These are phyloP conservation scores for Penicillium tannophilum DNA, from an alignment of 495 filamentous ascomycete species.

Conservation along the genomic window DNA sequence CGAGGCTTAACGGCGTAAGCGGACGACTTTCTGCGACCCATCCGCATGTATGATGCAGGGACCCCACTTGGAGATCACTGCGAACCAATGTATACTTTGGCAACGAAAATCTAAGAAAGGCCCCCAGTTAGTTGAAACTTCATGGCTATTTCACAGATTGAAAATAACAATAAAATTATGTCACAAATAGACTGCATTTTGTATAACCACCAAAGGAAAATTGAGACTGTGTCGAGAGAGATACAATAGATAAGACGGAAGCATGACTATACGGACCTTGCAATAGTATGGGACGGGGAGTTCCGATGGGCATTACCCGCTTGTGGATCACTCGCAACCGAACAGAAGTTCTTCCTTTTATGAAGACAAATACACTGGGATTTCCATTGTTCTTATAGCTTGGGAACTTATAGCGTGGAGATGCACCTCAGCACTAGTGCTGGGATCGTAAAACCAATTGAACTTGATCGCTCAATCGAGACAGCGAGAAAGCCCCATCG, in stretches of 20 bases:
- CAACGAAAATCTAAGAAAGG: constrained; percentile 1
- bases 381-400: constrained; percentile 13
- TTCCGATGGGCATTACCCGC: constrained; percentile 11
- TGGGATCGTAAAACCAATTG: not conserved
- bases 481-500: not conserved
- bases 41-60: constrained; percentile 5
- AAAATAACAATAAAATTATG: not conserved
- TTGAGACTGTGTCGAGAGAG: constrained; percentile 10
- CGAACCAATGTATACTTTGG: not conserved
- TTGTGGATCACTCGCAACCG: not conserved
- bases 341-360: not conserved
- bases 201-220: constrained; percentile 8
- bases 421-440: not conserved
- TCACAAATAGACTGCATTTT: not conserved
- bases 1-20: not conserved
- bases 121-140: constrained; percentile 8
- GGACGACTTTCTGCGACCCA: constrained; percentile 1
- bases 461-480: not conserved
- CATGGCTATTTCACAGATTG: not conserved
- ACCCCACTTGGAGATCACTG: constrained; percentile 3
- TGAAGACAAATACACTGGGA: not conserved
- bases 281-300: constrained; percentile 22
- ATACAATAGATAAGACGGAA: constrained; percentile 19
- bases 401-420: constrained; percentile 3
- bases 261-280: too few species aligned